phyloP scores from a whole-genome alignment of 768 basidiomycete species.

The Sporobolomyces phaffii region DNA sequence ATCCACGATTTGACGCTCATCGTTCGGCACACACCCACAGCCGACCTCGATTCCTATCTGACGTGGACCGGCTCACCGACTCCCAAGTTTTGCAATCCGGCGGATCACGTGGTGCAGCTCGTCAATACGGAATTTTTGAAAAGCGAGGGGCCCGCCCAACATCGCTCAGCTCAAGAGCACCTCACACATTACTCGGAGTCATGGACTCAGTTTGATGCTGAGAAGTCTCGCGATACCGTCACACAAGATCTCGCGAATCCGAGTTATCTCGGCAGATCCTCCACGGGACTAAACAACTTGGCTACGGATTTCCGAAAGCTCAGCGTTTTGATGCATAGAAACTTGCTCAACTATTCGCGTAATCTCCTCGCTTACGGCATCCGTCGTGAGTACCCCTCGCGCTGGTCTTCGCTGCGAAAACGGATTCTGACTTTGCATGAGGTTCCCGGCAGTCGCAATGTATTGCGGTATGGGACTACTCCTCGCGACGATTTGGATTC shows the following conservation, averaged over 20 bases:
- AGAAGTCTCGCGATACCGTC: not conserved
- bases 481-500: constrained; percentile 55
- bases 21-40: constrained; percentile 34
- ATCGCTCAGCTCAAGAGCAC: not conserved
- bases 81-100: constrained; percentile 52
- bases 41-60: constrained; percentile 46
- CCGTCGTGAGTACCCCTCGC: constrained; percentile 48
- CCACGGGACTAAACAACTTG: not conserved
- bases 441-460: constrained; percentile 30
- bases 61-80: constrained; percentile 45
- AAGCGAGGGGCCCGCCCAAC: too few species aligned
- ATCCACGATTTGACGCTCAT: not conserved
- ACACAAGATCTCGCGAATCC: too few species aligned
- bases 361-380: constrained; percentile 60
- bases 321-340: constrained; percentile 50
- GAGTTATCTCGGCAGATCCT: not conserved
- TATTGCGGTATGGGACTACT: constrained; percentile 44
- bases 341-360: constrained; percentile 53
- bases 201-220: not conserved
- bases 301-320: not conserved
- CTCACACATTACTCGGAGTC: not conserved
- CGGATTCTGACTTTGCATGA: too few species aligned
- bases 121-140: constrained; percentile 46
- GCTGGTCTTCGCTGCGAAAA: not conserved
- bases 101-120: constrained; percentile 60